These are phyloP conservation scores for Naegleria lovaniensis DNA, from an alignment of 208 protist genomes.

Conservation along the genomic window DNA sequence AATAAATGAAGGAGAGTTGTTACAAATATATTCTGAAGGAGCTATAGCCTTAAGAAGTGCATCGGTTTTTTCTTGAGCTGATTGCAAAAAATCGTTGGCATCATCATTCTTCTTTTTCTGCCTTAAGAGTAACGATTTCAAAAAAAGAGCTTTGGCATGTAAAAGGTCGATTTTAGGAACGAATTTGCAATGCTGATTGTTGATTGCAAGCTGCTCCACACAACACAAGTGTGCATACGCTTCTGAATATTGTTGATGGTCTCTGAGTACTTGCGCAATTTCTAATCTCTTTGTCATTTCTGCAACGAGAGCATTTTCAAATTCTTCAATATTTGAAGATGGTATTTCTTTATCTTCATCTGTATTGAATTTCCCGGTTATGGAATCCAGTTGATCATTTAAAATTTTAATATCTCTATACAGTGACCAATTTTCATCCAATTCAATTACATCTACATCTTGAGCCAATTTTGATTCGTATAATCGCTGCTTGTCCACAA, in stretches of 20 bases:
- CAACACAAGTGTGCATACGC: background rate
- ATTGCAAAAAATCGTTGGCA: background rate
- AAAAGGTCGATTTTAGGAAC: background rate
- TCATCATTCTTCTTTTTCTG: background rate
- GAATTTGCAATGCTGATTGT: background rate
- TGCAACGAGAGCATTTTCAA: background rate
- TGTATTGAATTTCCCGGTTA: background rate
- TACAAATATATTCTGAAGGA: background rate
- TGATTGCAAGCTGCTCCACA: background rate
- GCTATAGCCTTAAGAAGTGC: background rate
- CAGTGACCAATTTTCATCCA: background rate
- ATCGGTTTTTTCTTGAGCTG: background rate
- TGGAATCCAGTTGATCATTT: background rate
- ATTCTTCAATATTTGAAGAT: background rate
- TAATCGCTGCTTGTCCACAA: too few relatives aligned
- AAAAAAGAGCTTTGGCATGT: background rate
- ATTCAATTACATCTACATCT: background rate
- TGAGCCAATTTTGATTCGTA: too few relatives aligned
- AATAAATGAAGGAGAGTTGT: background rate
- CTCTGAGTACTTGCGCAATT: background rate
- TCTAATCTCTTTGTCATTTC: constrained; percentile 13
- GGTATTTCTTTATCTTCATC: background rate
- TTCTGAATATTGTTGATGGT: background rate
- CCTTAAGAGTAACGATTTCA: background rate
- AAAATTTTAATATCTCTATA: background rate